Evolutionary conservation across 768 basidiomycete genomes (phyloP).

Genomic region (Ramaria sp.): DNA sequence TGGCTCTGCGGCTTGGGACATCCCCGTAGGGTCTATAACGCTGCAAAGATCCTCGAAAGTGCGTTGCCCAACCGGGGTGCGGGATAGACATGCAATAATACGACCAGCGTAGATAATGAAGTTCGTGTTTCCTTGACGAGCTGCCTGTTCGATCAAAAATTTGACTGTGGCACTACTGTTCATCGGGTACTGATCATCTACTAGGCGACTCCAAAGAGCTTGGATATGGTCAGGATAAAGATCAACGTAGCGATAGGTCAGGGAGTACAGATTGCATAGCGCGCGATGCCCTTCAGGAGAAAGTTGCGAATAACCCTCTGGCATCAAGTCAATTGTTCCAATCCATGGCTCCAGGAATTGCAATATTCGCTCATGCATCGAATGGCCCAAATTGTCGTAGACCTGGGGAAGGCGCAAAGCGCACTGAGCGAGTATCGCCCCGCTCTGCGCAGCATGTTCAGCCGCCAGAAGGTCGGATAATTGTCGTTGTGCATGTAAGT

Average conservation of each 20-base stretch:
- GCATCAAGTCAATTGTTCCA: conserved; percentile 58
- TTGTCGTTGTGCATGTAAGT: conserved; percentile 68
- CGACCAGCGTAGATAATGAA: conserved; percentile 74
- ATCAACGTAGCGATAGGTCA: conserved; percentile 66
- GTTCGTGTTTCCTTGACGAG: conserved; percentile 66
- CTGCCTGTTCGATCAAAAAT: conserved; percentile 81
- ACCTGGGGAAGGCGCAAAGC: conserved; percentile 8
- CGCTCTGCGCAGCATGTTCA: conserved; percentile 59
- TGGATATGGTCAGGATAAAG: conserved; percentile 72
- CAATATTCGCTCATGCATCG: conserved; percentile 43
- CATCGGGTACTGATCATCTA: conserved; percentile 55
- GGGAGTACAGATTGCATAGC: conserved; percentile 72
- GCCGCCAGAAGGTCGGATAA: conserved; percentile 72
- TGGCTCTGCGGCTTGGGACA: conserved; percentile 61
- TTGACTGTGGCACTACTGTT: conserved; percentile 73
- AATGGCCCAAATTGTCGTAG: conserved; percentile 16
- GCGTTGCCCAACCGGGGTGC: conserved; percentile 57
- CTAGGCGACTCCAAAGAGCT: conserved; percentile 68
- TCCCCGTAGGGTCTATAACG: conserved; percentile 73
- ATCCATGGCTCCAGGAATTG: conserved; percentile 82
- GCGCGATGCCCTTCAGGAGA: conserved; percentile 51
- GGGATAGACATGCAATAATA: conserved; percentile 75
- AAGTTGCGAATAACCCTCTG: conserved; percentile 42
- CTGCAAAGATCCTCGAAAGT: conserved; percentile 79
- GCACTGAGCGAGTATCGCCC: conserved; percentile 37